Base-by-base conservation (phyloP, 306 rosid genomes). In the Begonia fuchsioides region DNA sequence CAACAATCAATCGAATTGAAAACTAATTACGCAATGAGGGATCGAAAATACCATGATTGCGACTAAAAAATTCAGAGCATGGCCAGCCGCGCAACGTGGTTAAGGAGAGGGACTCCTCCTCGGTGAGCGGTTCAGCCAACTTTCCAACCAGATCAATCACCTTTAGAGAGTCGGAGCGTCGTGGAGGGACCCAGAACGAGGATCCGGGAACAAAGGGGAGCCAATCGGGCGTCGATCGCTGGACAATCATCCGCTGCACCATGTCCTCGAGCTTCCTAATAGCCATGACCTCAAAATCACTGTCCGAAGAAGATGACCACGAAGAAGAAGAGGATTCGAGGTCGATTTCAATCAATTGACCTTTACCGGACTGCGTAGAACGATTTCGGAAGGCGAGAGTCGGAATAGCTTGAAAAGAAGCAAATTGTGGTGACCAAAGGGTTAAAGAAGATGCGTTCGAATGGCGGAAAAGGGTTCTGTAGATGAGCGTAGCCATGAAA, bases 131-230 rank as follows among this genome's bases (percentile, higher is more conserved):
- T n/a, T 63, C 60, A 10, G 71, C 32, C 39, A 76, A 32, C 8
- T 58, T 75, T 1, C 72, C 69, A 0, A 79, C 70, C 55, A 87
- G 62, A 46, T 77, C 69, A 12, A 60, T 55, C 12, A 79, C 71
- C 43, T 70, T 74, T 6, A 69, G 13, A 0, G 66, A 64, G 11
- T 49, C 43, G 6, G 52, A 9, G 0, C 66, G 74, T 0, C 81
- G 71, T 0, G 96, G 96, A 7, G 96, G 94, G 63, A 87, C 96
- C 96, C 96, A 87, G 68, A 87, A 87, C 0, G 96, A 87, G 17
- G 86, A 79, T 0, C 96, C 92, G 1, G 96, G 96, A 0, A 74
- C 74, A 41, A 87, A 87, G 20, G 96, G 96, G 0, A 87, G 65
- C 96, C 96, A 87, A 54, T 87, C 81, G 0, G 92, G 96, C 0